Evolutionary conservation across 192 early-diverging fungal genomes (phyloP).

Genomic region (Backusella macrospora): DNA sequence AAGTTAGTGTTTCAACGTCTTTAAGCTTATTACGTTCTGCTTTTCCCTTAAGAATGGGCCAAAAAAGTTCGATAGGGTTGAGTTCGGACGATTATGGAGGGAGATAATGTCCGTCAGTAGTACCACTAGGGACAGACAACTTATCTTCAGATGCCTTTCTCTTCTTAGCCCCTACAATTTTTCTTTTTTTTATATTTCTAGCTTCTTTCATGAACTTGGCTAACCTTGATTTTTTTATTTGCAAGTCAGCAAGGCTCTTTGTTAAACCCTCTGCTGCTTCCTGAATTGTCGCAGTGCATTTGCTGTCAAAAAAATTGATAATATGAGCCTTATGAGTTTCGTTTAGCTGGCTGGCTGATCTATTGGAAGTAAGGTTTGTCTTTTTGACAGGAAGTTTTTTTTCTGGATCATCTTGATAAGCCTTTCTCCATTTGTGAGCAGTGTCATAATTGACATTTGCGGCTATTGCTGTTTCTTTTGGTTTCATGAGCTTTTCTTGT

Average conservation of each 20-base stretch:
- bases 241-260: too few relatives aligned
- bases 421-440: neutral
- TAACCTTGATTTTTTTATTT: too few relatives aligned
- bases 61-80: slow-evolving; percentile 28
- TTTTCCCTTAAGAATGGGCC: slow-evolving; percentile 26
- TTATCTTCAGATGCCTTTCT: slow-evolving; percentile 8
- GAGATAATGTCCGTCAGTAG: neutral
- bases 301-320: too few relatives aligned
- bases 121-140: slow-evolving; percentile 9
- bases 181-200: neutral
- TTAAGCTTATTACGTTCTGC: slow-evolving; percentile 3
- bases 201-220: slow-evolving; percentile 4
- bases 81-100: slow-evolving; percentile 18
- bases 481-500: slow-evolving; percentile 15
- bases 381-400: neutral
- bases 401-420: neutral
- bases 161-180: neutral
- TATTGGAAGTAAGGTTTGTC: neutral
- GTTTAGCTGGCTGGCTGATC: too few relatives aligned
- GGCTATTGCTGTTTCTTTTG: neutral
- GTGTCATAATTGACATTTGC: neutral
- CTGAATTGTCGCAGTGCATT: too few relatives aligned
- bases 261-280: too few relatives aligned
- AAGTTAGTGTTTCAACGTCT: neutral
- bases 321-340: too few relatives aligned